phyloP scores from a whole-genome alignment of 495 filamentous ascomycete species.

The Penicillium riverlandense region DNA sequence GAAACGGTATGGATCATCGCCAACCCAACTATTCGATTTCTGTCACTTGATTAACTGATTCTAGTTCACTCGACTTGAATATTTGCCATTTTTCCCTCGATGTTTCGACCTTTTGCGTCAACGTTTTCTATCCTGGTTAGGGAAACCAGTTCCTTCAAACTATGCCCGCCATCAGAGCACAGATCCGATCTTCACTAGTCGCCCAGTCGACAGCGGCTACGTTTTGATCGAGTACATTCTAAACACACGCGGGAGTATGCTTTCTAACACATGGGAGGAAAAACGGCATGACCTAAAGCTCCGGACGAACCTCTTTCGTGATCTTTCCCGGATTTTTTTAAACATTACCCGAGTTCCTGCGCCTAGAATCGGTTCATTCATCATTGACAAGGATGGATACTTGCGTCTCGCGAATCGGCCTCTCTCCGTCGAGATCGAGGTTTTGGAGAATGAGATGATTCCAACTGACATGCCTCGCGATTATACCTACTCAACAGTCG shows the following conservation, averaged over 20 bases:
- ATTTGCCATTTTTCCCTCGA: constrained; percentile 16
- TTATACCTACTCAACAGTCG: constrained; percentile 19
- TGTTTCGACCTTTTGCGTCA: constrained; percentile 16
- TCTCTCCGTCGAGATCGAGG: constrained; percentile 18
- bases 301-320: constrained; percentile 21
- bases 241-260: constrained; percentile 18
- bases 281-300: constrained; percentile 8
- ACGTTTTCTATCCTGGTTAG: constrained; percentile 10
- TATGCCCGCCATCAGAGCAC: constrained; percentile 13
- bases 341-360: constrained; percentile 13
- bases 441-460: constrained; percentile 31
- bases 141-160: constrained; percentile 13
- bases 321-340: constrained; percentile 20
- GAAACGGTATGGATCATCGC: constrained; percentile 10
- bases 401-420: constrained; percentile 20
- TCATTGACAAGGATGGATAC: constrained; percentile 12
- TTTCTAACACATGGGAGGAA: constrained; percentile 25
- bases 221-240: constrained; percentile 29
- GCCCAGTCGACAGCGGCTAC: constrained; percentile 11
- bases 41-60: background rate
- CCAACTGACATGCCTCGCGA: constrained; percentile 22
- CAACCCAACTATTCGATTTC: background rate
- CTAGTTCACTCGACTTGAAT: constrained; percentile 23
- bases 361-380: constrained; percentile 22
- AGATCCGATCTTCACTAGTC: background rate